phyloP scores from a whole-genome alignment of 169 alveolate species.

The Eimeria falciformis region DNA sequence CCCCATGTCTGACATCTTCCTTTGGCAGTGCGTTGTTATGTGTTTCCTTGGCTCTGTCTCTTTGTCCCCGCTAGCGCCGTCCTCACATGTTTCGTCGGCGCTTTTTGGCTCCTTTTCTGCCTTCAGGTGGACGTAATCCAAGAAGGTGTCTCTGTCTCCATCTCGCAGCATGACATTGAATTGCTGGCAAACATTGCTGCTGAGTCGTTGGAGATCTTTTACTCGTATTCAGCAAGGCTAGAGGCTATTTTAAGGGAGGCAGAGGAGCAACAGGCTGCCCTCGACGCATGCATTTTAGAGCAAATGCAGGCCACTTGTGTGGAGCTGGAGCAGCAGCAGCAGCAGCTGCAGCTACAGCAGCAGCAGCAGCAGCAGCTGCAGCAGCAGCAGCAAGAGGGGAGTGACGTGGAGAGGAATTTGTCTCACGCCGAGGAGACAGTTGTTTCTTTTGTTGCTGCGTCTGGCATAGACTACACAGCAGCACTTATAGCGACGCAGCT shows the following conservation, averaged over 20 bases:
- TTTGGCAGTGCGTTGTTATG: no score
- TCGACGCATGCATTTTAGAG: conserved; percentile 39
- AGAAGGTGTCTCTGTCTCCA: conserved; percentile 1
- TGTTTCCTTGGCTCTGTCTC: not conserved
- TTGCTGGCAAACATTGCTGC: conserved; percentile 48
- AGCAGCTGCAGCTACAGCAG: conserved; percentile 29
- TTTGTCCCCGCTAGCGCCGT: not conserved
- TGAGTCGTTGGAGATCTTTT: conserved; percentile 64
- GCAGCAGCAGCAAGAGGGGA: conserved; percentile 27
- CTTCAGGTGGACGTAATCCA: conserved; percentile 63
- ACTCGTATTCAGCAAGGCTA: conserved; percentile 37
- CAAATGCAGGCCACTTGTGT: conserved; percentile 48
- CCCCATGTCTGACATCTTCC: no score
- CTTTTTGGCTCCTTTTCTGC: not conserved
- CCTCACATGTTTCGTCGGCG: not conserved
- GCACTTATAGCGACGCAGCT: conserved; percentile 49
- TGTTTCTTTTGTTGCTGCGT: not conserved
- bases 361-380: conserved; percentile 61
- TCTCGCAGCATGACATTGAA: conserved; percentile 61
- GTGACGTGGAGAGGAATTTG: not conserved
- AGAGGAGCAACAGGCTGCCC: conserved; percentile 22
- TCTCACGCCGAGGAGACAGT: conserved; percentile 18
- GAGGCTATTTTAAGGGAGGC: conserved; percentile 27
- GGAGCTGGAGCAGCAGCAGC: conserved; percentile 61
- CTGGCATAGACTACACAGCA: conserved; percentile 33